Conservation (phyloP, 192 early-diverging fungal species). For the Chytriomyces sp. region DNA sequence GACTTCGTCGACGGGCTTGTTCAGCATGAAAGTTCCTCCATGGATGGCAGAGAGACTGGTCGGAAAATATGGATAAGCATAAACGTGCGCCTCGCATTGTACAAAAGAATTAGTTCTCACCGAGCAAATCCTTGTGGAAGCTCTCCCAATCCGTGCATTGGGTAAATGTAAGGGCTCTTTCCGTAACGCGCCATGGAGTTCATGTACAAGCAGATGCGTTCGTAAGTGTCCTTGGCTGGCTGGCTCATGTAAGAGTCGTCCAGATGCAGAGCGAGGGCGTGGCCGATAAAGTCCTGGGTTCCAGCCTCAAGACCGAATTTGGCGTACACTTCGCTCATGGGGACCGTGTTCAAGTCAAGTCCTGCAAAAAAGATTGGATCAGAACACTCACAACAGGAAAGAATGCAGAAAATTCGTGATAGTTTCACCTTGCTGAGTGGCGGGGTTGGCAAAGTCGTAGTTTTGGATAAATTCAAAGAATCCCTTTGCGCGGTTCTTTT, state of each 20-base stretch:
- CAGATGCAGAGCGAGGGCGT: conserved; percentile 92
- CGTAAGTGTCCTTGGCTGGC: conserved; percentile 84
- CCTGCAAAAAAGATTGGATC: too few relatives aligned
- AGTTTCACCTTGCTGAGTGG: conserved; percentile 62
- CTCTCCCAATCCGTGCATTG: conserved; percentile 95
- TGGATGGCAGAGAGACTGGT: conserved; percentile 92
- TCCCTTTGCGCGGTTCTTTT: conserved; percentile 88
- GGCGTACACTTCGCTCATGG: conserved; percentile 83
- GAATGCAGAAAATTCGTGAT: neutral
- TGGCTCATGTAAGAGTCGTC: conserved; percentile 75
- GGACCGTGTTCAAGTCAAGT: conserved; percentile 56
- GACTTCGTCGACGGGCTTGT: conserved; percentile 88
- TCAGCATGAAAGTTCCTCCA: conserved; percentile 99
- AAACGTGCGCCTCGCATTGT: too few relatives aligned
- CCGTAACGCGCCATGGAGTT: conserved; percentile 90
- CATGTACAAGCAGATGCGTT: conserved; percentile 90
- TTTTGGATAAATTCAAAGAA: conserved; percentile 95
- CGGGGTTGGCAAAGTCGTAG: conserved; percentile 73
- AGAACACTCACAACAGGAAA: neutral
- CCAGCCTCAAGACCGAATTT: conserved; percentile 89
- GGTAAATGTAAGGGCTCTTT: conserved; percentile 98
- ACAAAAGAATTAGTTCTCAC: conserved; percentile 22
- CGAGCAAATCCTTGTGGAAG: conserved; percentile 96
- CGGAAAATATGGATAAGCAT: neutral
- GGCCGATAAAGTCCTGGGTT: conserved; percentile 97